Percentiles rank a stretch among this genome's conserved stretches.
These are phyloP conservation scores for Plasmodium malariae DNA, from an alignment of 169 alveolate genomes.

Conservation along the genomic window DNA sequence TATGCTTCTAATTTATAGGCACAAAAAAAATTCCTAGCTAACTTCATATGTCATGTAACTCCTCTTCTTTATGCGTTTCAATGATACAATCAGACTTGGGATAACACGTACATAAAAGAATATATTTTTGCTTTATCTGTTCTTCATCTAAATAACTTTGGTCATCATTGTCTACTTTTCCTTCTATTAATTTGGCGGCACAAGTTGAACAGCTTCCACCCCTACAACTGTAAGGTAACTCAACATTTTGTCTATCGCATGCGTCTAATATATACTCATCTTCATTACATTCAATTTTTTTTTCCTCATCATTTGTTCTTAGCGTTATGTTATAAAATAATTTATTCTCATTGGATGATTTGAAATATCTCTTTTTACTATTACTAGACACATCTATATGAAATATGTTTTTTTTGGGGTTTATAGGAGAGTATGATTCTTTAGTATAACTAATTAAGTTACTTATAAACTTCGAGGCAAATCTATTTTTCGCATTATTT, in stretches of 20 bases:
- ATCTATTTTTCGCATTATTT: constrained; percentile 6
- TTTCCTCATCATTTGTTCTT: constrained; percentile 84
- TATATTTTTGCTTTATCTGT: constrained; percentile 85
- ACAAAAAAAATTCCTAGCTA: too few species aligned
- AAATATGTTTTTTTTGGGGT: not conserved
- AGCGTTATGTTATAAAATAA: constrained; percentile 72
- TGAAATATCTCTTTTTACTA: constrained; percentile 20
- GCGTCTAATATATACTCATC: constrained; percentile 91
- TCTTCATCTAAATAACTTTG: constrained; percentile 87
- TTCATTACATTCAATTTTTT: constrained; percentile 85
- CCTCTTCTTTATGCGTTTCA: constrained; percentile 90
- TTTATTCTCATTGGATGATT: constrained; percentile 27
- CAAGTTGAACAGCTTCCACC: constrained; percentile 93
- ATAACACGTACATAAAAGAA: constrained; percentile 87
- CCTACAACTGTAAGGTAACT: constrained; percentile 90
- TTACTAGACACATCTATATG: not conserved
- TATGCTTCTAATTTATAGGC: too few species aligned
- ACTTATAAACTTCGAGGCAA: constrained; percentile 15
- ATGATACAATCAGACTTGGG: constrained; percentile 90
- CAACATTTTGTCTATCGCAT: constrained; percentile 89
- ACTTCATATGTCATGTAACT: constrained; percentile 78
- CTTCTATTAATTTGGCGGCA: constrained; percentile 87
- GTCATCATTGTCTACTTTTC: constrained; percentile 87
- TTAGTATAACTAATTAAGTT: constrained; percentile 21
- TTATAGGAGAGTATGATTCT: constrained; percentile 9